phyloP scores from a whole-genome alignment of 1,284 basidiomycete genomes.

The Leccinum subrobustum region DNA sequence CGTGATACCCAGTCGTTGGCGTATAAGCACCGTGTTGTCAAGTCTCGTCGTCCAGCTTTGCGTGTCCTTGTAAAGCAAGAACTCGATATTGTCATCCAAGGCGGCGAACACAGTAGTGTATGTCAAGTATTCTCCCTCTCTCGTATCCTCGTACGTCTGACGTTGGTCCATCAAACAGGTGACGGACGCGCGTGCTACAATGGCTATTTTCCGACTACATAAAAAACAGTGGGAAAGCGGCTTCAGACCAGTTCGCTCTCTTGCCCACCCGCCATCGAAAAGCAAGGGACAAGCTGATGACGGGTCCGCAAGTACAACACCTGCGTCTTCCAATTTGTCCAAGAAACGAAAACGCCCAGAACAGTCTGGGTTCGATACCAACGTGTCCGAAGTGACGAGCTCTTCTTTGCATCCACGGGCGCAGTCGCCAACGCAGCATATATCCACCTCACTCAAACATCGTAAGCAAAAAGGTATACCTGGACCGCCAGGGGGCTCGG shows the following conservation, averaged over 20 bases:
- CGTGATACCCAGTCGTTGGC: constrained; percentile 83
- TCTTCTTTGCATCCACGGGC: neutral
- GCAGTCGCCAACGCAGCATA: neutral
- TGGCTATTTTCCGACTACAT: constrained; percentile 92
- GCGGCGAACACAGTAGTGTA: constrained; percentile 86
- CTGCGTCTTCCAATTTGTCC: neutral
- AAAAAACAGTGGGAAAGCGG: constrained; percentile 82
- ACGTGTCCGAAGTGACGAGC: constrained; percentile 1
- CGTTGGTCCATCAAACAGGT: constrained; percentile 50
- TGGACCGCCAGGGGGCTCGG: constrained; percentile 11
- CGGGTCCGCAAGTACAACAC: neutral
- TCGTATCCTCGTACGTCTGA: neutral
- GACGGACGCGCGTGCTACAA: constrained; percentile 91
- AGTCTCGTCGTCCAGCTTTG: constrained; percentile 73
- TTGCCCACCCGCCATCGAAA: neutral
- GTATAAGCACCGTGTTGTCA: constrained; percentile 52
- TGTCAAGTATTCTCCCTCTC: constrained; percentile 19
- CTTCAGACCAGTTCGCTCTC: constrained; percentile 27
- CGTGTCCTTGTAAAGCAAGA: constrained; percentile 83
- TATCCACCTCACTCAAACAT: neutral
- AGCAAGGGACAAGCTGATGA: neutral
- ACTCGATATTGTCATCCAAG: constrained; percentile 83
- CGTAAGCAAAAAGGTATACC: constrained; percentile 9
- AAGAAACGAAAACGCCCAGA: constrained; percentile 29
- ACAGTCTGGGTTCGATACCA: neutral